Percentiles rank a stretch among this genome's conserved stretches.
phyloP scores from a whole-genome alignment of 1,139 yeast genomes.

The Kurtzmaniella quercitrusa region DNA sequence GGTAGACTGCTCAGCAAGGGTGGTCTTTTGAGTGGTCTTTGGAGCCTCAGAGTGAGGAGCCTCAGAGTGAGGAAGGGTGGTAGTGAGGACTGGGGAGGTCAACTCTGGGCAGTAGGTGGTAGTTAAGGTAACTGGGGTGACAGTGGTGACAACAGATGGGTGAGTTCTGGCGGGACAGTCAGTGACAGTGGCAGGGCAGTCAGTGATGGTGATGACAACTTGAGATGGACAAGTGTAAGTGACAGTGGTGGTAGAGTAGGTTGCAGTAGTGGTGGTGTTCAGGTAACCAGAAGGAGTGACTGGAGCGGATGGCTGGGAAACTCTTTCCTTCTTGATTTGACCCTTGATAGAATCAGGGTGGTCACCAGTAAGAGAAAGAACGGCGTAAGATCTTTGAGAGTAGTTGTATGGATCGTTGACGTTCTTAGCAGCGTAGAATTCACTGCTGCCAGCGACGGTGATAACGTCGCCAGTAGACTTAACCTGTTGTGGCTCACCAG shows the following conservation, averaged over 20 bases:
- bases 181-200: constrained; percentile 35
- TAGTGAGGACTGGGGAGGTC: constrained; percentile 16
- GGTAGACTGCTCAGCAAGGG: not conserved
- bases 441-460: constrained; percentile 6
- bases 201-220: constrained; percentile 39
- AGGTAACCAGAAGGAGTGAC: constrained; percentile 3
- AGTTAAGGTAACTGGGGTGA: constrained; percentile 32
- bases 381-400: constrained; percentile 24
- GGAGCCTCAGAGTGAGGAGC: not conserved
- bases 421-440: constrained; percentile 39
- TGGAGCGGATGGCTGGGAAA: constrained; percentile 5
- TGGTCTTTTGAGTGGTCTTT: not conserved
- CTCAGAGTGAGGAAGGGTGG: constrained; percentile 3
- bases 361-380: constrained; percentile 13
- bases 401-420: constrained; percentile 40
- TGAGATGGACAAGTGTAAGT: constrained; percentile 20
- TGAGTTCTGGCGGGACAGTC: constrained; percentile 33
- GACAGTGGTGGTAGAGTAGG: constrained; percentile 6
- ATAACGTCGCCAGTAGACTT: not conserved
- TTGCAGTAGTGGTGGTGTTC: constrained; percentile 3
- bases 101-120: constrained; percentile 46
- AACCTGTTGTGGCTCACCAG: not conserved
- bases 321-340: not conserved
- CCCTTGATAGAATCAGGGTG: constrained; percentile 20
- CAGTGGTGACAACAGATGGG: constrained; percentile 7